These are phyloP conservation scores for Passalora sequoiae DNA, from an alignment of 2,329 filamentous ascomycete species.

Conservation along the genomic window DNA sequence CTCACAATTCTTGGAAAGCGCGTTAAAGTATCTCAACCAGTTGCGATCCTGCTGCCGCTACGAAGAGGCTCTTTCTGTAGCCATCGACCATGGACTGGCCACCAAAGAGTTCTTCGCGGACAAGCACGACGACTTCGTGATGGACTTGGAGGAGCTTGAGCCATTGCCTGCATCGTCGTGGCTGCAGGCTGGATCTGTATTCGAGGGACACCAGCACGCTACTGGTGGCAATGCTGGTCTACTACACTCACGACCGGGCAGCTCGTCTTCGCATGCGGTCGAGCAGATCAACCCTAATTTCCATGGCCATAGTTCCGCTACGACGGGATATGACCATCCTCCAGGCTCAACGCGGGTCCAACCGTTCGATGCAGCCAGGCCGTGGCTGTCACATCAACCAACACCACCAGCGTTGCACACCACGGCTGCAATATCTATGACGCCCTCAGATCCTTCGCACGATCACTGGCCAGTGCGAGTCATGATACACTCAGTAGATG, in stretches of 20 bases:
- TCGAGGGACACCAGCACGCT: constrained; percentile 59
- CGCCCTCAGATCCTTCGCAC: constrained; percentile 32
- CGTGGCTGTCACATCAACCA: constrained; percentile 36
- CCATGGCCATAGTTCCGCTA: constrained; percentile 11
- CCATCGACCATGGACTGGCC: constrained; percentile 50
- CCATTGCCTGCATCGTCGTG: constrained; percentile 55
- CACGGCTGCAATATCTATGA: constrained; percentile 6
- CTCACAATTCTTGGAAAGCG: constrained; percentile 49
- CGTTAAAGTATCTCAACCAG: constrained; percentile 57
- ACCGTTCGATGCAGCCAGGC: constrained; percentile 32
- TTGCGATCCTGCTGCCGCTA: constrained; percentile 51
- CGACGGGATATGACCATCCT: constrained; percentile 26
- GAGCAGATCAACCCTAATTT: constrained; percentile 34
- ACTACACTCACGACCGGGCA: constrained; percentile 15
- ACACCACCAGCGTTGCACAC: constrained; percentile 19
- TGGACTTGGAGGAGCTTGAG: constrained; percentile 49
- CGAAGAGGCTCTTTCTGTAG: constrained; percentile 51
- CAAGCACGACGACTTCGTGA: constrained; percentile 54
- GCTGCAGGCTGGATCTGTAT: constrained; percentile 56
- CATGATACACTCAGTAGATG: constrained; percentile 59
- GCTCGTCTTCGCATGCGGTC: constrained; percentile 18
- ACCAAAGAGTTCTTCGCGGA: constrained; percentile 50
- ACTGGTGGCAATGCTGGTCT: constrained; percentile 30
- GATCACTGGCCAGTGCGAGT: constrained; percentile 65
- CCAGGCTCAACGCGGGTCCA: constrained; percentile 25